Evolutionary conservation across 1,284 basidiomycete species (phyloP).

Genomic region (Rhodotorula mucilaginosa): DNA sequence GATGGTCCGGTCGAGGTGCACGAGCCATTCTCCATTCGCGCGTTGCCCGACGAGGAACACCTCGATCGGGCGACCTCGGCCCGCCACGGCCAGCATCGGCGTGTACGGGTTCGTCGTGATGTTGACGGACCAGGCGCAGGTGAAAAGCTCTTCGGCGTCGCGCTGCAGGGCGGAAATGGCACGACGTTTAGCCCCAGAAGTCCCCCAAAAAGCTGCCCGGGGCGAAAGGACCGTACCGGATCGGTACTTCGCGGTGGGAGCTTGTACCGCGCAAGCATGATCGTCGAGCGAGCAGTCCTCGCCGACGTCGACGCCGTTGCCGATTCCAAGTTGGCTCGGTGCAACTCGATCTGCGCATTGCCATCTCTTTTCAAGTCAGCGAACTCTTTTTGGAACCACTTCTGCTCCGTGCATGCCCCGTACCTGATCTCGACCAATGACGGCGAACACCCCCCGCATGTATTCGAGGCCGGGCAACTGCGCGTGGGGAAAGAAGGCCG

Average conservation of each 20-base stretch:
- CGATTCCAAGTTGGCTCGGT: not conserved
- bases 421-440: conserved; percentile 24
- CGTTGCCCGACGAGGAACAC: conserved; percentile 38
- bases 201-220: too few relatives aligned
- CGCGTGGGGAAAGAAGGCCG: conserved; percentile 37
- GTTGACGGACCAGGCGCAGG: conserved; percentile 45
- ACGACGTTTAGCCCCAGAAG: too few relatives aligned
- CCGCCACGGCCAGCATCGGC: conserved; percentile 44
- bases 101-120: conserved; percentile 38
- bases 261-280: not conserved
- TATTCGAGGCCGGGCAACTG: conserved; percentile 7
- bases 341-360: conserved; percentile 13
- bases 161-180: not conserved
- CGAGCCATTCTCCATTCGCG: not conserved
- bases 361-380: too few relatives aligned
- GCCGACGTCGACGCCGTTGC: not conserved
- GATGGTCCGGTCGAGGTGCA: conserved; percentile 32
- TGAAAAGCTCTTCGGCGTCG: conserved; percentile 33
- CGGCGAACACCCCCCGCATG: conserved; percentile 27
- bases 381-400: too few relatives aligned
- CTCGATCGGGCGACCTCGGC: conserved; percentile 38
- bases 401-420: not conserved
- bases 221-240: not conserved
- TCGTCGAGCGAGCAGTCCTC: not conserved
- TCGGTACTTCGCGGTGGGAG: not conserved